A percentile compares a stretch with the other conserved stretches of the same genome.
Conservation (phyloP, 257 asterid species). For the Petunia secreta region DNA sequence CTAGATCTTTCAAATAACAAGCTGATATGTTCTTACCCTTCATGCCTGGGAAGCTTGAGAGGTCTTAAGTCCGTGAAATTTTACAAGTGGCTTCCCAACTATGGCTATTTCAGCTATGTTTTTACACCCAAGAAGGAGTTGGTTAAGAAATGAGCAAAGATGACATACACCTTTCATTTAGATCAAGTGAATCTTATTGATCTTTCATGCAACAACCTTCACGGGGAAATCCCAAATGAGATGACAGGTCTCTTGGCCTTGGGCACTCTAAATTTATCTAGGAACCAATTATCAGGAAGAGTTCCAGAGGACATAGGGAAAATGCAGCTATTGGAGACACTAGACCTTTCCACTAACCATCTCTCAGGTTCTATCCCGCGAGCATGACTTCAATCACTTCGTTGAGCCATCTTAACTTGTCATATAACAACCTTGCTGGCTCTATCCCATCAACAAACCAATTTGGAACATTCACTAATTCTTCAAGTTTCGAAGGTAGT, state of each 20-base stretch:
- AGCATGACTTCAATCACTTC: too few species aligned
- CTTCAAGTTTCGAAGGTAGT: constrained; percentile 25
- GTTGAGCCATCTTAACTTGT: too few species aligned
- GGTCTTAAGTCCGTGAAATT: not conserved
- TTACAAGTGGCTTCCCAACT: not conserved
- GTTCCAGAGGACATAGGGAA: too few species aligned
- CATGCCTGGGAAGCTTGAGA: constrained; percentile 17
- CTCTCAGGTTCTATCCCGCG: too few species aligned
- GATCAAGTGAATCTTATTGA: too few species aligned
- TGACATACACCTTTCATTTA: constrained; percentile 17
- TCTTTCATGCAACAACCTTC: not conserved
- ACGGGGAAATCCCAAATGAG: constrained; percentile 19
- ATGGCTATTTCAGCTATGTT: not conserved
- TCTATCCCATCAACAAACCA: too few species aligned
- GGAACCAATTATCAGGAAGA: too few species aligned
- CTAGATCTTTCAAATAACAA: constrained; percentile 32
- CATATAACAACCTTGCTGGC: too few species aligned
- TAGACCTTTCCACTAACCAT: too few species aligned
- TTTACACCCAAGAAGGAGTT: not conserved
- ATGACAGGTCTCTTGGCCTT: not conserved
- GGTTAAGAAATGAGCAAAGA: constrained; percentile 25
- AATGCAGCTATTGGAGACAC: too few species aligned
- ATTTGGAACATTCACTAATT: constrained; percentile 8
- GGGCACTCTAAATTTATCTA: too few species aligned
- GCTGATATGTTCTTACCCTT: constrained; percentile 29